A percentile compares a stretch with the other conserved stretches of the same genome.
Evolutionary conservation across 169 alveolate species (phyloP).

Genomic region (Perkinsus olseni): DNA sequence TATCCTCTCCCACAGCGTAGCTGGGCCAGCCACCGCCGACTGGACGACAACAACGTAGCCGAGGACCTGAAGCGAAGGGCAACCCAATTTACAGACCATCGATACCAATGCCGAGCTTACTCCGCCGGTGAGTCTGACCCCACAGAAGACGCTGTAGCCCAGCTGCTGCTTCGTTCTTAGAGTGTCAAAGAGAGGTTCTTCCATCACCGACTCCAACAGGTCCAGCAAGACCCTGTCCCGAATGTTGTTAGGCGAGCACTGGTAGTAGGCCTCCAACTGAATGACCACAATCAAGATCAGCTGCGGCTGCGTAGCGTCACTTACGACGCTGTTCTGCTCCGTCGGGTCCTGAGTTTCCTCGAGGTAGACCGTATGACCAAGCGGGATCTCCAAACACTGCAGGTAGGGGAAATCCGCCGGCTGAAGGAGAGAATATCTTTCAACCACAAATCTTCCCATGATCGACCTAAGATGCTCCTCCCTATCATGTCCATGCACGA

Average conservation of each 20-base stretch:
- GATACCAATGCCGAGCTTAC: neutral
- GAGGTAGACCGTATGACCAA: neutral
- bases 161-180: neutral
- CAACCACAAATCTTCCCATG: too few relatives aligned
- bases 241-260: neutral
- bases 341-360: neutral
- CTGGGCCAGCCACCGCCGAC: neutral
- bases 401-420: neutral
- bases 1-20: neutral
- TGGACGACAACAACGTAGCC: neutral
- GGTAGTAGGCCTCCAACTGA: neutral
- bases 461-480: too few relatives aligned
- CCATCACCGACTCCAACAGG: neutral
- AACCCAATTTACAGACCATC: neutral
- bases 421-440: neutral
- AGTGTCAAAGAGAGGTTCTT: neutral
- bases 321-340: neutral
- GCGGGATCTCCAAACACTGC: neutral
- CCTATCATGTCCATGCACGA: too few relatives aligned
- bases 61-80: neutral
- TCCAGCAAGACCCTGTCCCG: neutral
- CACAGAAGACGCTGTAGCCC: neutral
- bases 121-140: neutral
- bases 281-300: neutral
- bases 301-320: neutral